A percentile compares a stretch with the other conserved stretches of the same genome.
Conservation (phyloP, 192 early-diverging fungal genomes). For the Linnemannia hyalina region DNA sequence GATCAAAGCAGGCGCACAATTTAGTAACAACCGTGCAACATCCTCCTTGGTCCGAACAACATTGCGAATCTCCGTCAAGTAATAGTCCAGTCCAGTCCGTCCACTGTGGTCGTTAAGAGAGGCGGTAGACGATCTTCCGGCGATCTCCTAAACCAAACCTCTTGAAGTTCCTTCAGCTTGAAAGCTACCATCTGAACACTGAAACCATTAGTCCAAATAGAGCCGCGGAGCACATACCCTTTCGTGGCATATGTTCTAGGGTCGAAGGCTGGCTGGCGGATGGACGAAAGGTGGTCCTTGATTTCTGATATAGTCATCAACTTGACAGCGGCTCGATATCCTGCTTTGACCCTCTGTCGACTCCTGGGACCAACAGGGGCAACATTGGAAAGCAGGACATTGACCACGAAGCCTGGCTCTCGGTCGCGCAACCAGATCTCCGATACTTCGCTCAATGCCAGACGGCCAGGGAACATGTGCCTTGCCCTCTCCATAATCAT, state of each 20-base stretch:
- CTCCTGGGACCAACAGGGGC: not conserved
- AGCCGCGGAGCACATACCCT: slow-evolving; percentile 2
- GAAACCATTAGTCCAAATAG: slow-evolving; percentile 6
- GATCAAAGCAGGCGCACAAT: not conserved
- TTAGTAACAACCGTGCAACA: not conserved
- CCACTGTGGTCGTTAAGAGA: not conserved
- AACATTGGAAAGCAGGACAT: not conserved
- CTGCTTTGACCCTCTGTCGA: not conserved
- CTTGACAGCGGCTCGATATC: not conserved
- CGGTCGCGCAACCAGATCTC: not conserved
- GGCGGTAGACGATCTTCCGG: not conserved
- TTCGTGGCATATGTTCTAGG: not conserved
- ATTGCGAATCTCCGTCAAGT: not conserved
- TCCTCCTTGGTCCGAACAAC: slow-evolving; percentile 2
- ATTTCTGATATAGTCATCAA: not conserved
- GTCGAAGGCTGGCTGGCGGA: not conserved
- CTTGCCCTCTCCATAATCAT: not conserved
- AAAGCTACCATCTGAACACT: not conserved
- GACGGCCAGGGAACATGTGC: not conserved
- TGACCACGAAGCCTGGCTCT: not conserved
- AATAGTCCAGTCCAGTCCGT: slow-evolving; percentile 14
- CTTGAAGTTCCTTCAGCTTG: slow-evolving; percentile 13
- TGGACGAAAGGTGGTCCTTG: not conserved
- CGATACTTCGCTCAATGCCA: not conserved
- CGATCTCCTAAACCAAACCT: not conserved